Evolutionary conservation across 2,329 filamentous ascomycete species (phyloP).

Genomic region (Claviceps capensis): DNA sequence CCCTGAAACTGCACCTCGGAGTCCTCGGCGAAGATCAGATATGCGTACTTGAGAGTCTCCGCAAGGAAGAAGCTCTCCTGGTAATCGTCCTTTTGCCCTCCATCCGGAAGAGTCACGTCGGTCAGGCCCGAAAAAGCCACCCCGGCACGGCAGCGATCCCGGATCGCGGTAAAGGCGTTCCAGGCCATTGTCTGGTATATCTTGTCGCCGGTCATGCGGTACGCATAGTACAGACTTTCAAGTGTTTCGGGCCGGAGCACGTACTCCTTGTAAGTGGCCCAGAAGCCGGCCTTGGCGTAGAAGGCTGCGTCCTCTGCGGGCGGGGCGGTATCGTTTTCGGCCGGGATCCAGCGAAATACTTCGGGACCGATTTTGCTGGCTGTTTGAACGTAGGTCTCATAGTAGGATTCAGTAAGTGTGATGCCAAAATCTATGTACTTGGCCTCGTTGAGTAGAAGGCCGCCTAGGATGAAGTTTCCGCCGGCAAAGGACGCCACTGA

Average conservation of each 20-base stretch:
- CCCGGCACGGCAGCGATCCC: conserved; percentile 44
- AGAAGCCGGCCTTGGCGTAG: conserved; percentile 41
- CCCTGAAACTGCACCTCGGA: conserved; percentile 39
- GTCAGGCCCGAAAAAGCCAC: conserved; percentile 53
- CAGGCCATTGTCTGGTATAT: conserved; percentile 78
- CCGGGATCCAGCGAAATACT: conserved; percentile 46
- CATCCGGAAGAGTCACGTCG: conserved; percentile 50
- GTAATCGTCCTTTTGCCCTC: conserved; percentile 50
- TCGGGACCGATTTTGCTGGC: conserved; percentile 68
- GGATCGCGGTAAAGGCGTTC: conserved; percentile 61
- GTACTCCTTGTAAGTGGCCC: conserved; percentile 30
- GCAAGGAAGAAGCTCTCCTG: conserved; percentile 85
- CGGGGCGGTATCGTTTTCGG: conserved; percentile 23
- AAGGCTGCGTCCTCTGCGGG: conserved; percentile 49
- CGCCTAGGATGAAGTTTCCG: conserved; percentile 74
- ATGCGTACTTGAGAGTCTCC: conserved; percentile 75
- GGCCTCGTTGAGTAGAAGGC: conserved; percentile 49
- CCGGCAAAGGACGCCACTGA: conserved; percentile 69
- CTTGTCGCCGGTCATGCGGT: conserved; percentile 58
- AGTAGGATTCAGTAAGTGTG: conserved; percentile 56
- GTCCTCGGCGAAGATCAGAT: conserved; percentile 54
- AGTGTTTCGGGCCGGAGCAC: conserved; percentile 68
- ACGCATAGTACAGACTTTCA: conserved; percentile 79
- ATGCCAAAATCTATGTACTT: conserved; percentile 65
- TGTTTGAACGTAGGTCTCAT: conserved; percentile 58